Percentiles rank a stretch among this genome's conserved stretches.
These are phyloP conservation scores for Fraxinus greggii DNA, from an alignment of 305 asterid species.

Conservation along the genomic window DNA sequence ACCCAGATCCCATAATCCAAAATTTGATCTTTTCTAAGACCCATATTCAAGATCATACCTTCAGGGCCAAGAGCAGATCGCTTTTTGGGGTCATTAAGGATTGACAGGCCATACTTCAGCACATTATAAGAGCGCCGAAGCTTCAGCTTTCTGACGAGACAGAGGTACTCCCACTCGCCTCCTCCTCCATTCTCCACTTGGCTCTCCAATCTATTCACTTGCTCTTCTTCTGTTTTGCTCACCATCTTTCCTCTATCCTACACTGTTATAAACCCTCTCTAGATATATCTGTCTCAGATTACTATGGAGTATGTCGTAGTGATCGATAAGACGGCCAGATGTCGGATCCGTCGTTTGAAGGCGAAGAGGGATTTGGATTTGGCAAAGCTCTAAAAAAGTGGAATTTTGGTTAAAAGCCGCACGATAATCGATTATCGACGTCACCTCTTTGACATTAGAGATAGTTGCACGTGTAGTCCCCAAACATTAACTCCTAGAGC, in stretches of 20 bases:
- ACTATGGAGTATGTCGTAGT: background rate
- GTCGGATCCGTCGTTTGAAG: background rate
- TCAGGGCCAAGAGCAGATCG: conserved; percentile 93
- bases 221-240: conserved; percentile 86
- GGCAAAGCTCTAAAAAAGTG: background rate
- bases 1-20: conserved; percentile 26
- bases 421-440: background rate
- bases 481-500: background rate
- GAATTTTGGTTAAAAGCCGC: background rate
- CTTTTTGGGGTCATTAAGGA: conserved; percentile 68
- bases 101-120: conserved; percentile 60
- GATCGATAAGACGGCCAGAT: background rate
- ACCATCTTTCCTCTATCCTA: conserved; percentile 53
- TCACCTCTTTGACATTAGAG: background rate
- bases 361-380: background rate
- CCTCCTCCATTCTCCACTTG: conserved; percentile 98
- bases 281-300: background rate
- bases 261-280: background rate
- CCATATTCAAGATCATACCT: conserved; percentile 38
- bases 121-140: conserved; percentile 87
- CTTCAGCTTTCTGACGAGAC: conserved; percentile 86
- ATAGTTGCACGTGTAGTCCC: background rate
- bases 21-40: conserved; percentile 21
- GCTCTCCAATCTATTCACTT: conserved; percentile 72
- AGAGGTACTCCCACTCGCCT: conserved; percentile 92